Percentiles rank a stretch among this genome's conserved stretches.
These are phyloP conservation scores for Tylopilus sp. DNA, from an alignment of 768 basidiomycete species.

Conservation along the genomic window DNA sequence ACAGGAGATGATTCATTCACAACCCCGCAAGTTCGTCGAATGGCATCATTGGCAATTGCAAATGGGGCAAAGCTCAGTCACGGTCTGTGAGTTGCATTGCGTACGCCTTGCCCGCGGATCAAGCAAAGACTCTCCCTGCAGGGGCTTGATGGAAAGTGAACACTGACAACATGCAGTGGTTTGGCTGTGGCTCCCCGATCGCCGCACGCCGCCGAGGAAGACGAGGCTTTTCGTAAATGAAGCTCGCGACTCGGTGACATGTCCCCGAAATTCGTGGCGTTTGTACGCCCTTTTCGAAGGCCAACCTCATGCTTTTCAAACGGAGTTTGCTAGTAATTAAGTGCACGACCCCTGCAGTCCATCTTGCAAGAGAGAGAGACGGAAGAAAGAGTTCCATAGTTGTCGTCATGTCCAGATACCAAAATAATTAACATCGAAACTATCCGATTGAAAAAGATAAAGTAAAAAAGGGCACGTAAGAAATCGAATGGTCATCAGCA, in stretches of 20 bases:
- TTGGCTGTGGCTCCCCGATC: background rate
- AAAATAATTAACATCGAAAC: constrained; percentile 1
- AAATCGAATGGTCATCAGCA: constrained; percentile 3
- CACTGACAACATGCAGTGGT: background rate
- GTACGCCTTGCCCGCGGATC: constrained; percentile 9
- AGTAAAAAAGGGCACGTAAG: background rate
- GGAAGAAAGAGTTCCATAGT: constrained; percentile 1
- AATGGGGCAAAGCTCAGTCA: background rate
- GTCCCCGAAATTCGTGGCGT: background rate
- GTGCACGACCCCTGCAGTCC: no score
- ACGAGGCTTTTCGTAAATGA: background rate
- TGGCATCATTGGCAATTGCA: background rate
- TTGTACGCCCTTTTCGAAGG: no score
- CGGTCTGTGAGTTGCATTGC: background rate
- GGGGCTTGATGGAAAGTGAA: background rate
- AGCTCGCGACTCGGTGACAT: background rate
- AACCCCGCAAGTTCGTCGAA: background rate
- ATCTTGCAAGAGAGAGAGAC: background rate
- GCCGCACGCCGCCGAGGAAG: background rate
- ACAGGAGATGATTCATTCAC: background rate
- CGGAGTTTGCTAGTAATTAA: background rate
- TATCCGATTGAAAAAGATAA: constrained; percentile 4
- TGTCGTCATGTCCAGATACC: constrained; percentile 4
- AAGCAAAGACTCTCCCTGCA: background rate
- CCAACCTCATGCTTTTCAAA: background rate